A percentile compares a stretch with the other conserved stretches of the same genome.
These are phyloP conservation scores for Vitis hybrid DNA, from an alignment of 177 flowering plant species.

Conservation along the genomic window DNA sequence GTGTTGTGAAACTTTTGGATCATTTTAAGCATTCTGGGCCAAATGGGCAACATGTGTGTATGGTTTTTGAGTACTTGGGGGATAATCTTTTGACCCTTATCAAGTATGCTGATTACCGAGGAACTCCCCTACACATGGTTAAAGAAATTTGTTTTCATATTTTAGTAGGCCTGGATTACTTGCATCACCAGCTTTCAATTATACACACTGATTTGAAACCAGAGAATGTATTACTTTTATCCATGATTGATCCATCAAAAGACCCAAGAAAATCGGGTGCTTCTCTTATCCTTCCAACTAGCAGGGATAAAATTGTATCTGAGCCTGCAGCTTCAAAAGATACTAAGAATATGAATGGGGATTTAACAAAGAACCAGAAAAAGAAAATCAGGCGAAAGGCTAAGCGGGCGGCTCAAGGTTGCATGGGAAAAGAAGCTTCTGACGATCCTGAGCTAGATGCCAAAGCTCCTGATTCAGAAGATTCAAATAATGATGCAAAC, in stretches of 20 bases:
- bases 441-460: conserved; percentile 39
- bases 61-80: conserved; percentile 80
- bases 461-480: conserved; percentile 21
- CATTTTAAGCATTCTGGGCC: conserved; percentile 83
- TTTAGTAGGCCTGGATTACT: conserved; percentile 71
- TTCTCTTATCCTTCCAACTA: conserved; percentile 46
- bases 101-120: conserved; percentile 65
- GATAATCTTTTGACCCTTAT: conserved; percentile 76
- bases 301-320: conserved; percentile 34
- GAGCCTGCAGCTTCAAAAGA: conserved; percentile 42
- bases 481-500: conserved; percentile 21
- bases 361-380: conserved; percentile 70
- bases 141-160: conserved; percentile 62
- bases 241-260: conserved; percentile 65
- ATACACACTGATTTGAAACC: conserved; percentile 87
- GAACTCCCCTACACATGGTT: conserved; percentile 60
- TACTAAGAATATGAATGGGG: conserved; percentile 43
- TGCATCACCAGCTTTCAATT: conserved; percentile 63
- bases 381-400: conserved; percentile 70
- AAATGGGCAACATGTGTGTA: conserved; percentile 80
- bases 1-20: conserved; percentile 74
- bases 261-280: conserved; percentile 55
- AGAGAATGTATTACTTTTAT: conserved; percentile 61
- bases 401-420: conserved; percentile 54
- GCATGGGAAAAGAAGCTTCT: conserved; percentile 43